Base-by-base conservation (phyloP, 1,284 basidiomycete genomes). In the Puccinia horiana region DNA sequence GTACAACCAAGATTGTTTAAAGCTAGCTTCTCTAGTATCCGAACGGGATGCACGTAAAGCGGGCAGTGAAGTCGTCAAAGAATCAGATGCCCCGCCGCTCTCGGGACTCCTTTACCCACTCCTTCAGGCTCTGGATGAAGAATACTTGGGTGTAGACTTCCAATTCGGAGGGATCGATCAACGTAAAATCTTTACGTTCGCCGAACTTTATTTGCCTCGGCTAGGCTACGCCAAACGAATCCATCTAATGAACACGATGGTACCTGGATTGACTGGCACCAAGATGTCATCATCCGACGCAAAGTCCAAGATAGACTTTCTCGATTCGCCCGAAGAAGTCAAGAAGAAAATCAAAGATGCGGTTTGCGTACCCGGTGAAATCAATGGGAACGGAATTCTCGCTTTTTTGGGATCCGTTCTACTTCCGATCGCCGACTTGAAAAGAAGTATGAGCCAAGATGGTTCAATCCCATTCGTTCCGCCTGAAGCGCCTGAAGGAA, bases 271-370 rank as follows among this genome's bases (percentile, higher is more conserved):
- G 69, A 89, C 90, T 18, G 96, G 96, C 42, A 94, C 94, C 35
- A 99, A 99, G 88, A 99, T 99, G 97, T 96, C 94, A n/a, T 92
- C 95, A 0, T 98, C 96, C 0, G 96, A 98, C 86, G 93, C 94
- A 40, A 93, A 96, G 87, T 94, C 93, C 84, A 99, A 99, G 88
- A 98, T 99, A 87, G 96, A 99, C 88, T 96, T 99, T 88, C 91
- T 99, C 84, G 96, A 99, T 88, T 87, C 91, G 20, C 92, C 96
- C 0, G 92, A 93, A 63, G 90, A 90, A 44, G 90, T 98, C 76
- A 91, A 92, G 85, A 92, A 92, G 88, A 99, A 98, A 89, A 92
- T 99, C 88, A 95, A 94, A 87, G 90, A 90, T 58, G 96, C 97
- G 0, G 93, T 97, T 86, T 99, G 96, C 87, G 94, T 95, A 84